A percentile compares a stretch with the other conserved stretches of the same genome.
phyloP scores from a whole-genome alignment of 129 eudicot species.

The Flaveria brownii region DNA sequence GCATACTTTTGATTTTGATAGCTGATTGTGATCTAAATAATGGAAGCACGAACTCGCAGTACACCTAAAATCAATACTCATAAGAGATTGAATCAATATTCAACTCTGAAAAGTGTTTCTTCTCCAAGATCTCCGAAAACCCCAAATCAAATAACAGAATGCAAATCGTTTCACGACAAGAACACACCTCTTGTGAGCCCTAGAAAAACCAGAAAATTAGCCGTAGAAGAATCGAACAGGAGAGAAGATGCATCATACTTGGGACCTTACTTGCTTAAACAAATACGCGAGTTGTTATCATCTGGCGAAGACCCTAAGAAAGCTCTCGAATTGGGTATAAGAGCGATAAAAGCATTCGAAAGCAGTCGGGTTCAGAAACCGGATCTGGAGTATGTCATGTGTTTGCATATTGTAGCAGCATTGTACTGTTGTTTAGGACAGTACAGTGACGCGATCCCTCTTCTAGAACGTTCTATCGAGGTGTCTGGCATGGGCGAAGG shows the following conservation, averaged over 20 bases:
- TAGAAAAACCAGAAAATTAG: neutral
- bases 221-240: neutral
- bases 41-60: neutral
- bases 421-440: constrained; percentile 17
- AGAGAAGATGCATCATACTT: constrained; percentile 5
- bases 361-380: neutral
- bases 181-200: neutral
- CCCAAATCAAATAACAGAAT: neutral
- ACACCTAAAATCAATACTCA: neutral
- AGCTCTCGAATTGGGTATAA: neutral
- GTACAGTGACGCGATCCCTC: neutral
- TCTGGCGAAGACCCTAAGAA: neutral
- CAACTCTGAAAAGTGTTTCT: neutral
- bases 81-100: neutral
- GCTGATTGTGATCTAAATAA: neutral
- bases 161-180: neutral
- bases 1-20: neutral
- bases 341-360: constrained; percentile 12
- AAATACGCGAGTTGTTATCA: constrained; percentile 2
- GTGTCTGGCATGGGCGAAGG: neutral
- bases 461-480: constrained; percentile 18
- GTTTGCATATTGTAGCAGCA: constrained; percentile 6
- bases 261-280: neutral
- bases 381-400: constrained; percentile 12
- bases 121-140: neutral